A percentile compares a stretch with the other conserved stretches of the same genome.
phyloP scores from a whole-genome alignment of 2,329 filamentous ascomycete genomes.

The Aureobasidium sp. region DNA sequence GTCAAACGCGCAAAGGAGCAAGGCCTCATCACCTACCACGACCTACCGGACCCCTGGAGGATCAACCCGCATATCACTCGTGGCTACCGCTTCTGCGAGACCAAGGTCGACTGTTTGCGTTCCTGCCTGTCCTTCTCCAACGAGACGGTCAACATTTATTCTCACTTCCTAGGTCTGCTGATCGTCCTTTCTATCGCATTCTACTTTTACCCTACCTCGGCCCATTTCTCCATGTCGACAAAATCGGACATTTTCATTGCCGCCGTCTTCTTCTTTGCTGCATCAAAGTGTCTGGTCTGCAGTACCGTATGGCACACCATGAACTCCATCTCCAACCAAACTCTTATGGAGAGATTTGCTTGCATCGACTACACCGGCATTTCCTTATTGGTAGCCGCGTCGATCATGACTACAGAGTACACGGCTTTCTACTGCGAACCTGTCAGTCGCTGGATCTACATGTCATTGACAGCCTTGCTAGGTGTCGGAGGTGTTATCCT shows the following conservation, averaged over 20 bases:
- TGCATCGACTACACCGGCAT: constrained; percentile 99
- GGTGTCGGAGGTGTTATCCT: constrained; percentile 84
- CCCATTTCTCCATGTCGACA: constrained; percentile 79
- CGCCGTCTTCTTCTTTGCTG: constrained; percentile 91
- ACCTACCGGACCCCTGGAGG: constrained; percentile 85
- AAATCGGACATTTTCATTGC: constrained; percentile 87
- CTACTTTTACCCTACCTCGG: constrained; percentile 86
- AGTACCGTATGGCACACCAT: constrained; percentile 98
- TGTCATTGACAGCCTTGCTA: constrained; percentile 70
- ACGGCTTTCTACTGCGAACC: constrained; percentile 98
- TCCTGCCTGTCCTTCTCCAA: constrained; percentile 78
- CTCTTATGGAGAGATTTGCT: constrained; percentile 86
- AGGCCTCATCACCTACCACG: constrained; percentile 80
- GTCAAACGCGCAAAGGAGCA: constrained; percentile 75
- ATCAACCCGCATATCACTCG: constrained; percentile 88
- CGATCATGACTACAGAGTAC: constrained; percentile 97
- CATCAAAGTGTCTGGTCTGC: constrained; percentile 90
- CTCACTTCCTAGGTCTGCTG: constrained; percentile 81
- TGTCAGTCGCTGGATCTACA: constrained; percentile 76
- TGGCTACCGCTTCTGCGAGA: constrained; percentile 91
- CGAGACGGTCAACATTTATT: constrained; percentile 97
- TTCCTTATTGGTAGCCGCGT: constrained; percentile 86
- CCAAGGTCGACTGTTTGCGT: constrained; percentile 78
- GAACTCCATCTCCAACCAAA: constrained; percentile 89
- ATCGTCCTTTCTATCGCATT: constrained; percentile 84